These are phyloP conservation scores for Sporothrix brunneoviolacea DNA, from an alignment of 2,329 filamentous ascomycete species.

Conservation along the genomic window DNA sequence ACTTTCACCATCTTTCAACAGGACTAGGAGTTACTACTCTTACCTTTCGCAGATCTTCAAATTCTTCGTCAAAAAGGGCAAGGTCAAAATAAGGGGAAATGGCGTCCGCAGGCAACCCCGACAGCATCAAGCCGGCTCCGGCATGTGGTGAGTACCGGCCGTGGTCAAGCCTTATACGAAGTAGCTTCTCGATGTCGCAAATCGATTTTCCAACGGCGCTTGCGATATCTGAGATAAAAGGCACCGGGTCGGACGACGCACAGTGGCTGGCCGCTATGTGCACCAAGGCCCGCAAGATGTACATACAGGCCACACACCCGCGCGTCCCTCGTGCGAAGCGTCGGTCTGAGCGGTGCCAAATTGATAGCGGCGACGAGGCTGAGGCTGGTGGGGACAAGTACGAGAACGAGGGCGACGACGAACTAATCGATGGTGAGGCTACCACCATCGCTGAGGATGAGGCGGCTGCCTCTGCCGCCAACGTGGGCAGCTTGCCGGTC, in stretches of 20 bases:
- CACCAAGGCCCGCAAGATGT: slow-evolving; percentile 3
- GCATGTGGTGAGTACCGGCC: no score
- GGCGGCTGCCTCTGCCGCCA: not conserved
- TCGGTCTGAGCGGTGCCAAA: not conserved
- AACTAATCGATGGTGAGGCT: not conserved
- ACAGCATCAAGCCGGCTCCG: no score
- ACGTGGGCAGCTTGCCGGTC: not conserved
- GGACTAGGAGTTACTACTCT: no score
- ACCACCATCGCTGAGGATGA: not conserved
- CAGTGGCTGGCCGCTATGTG: not conserved
- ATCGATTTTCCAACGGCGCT: not conserved
- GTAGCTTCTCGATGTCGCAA: not conserved
- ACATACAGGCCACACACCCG: slow-evolving; percentile 1
- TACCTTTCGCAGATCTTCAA: no score
- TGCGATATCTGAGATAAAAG: no score
- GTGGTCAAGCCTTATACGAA: not conserved
- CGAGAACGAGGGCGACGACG: not conserved
- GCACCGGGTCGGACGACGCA: not conserved
- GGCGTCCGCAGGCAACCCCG: no score
- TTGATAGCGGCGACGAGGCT: not conserved
- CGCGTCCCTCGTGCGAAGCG: not conserved
- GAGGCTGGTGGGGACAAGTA: no score
- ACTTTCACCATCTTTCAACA: no score
- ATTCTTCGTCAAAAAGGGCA: no score
- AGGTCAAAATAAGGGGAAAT: no score